Evolutionary conservation across 345 rosid genomes (phyloP), one percentile per base, ranked within the genome.

Genomic region (Hibiscus syriacus): DNA sequence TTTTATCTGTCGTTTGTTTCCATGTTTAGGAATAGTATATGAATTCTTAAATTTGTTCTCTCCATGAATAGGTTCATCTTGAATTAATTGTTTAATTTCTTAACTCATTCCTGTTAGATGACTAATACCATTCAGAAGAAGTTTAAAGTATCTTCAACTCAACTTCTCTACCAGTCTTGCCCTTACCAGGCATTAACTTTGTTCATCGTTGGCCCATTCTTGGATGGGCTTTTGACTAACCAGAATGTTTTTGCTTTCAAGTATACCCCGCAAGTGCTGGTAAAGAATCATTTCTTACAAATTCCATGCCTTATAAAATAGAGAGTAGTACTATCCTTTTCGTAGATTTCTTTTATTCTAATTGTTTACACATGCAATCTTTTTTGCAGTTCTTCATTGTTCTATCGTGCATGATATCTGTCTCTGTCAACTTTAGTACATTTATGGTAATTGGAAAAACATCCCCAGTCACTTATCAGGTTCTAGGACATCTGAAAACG

Each of bases 51-150:
- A 43, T 25, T 23, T 23, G 2, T 43, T 53, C 10, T 48, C 13
- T 63, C 53, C 20, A 23, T 39, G 59, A 27, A 52, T 7, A 22
- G 36, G 36, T 64, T 55, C 50, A 22, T 64, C 39, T 23, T 38
- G 3, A 19, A 12, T 55, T 73, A 45, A 36, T 60, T 61, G 70
- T 60, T 55, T 55, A 71, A 66, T 63, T 62, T 25, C 98, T 89
- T 91, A 79, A 94, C 87, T 72, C 75, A 25, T 62, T 50, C 30
- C 55, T 49, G 39, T 74, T 79, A 95, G 99, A 95, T 95, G 99
- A 95, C 99, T 73, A 95, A 95, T 76, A 95, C 99, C 46, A 95
- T 95, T 80, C 99, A 95, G 84, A 95, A 95, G 90, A 95, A 92
- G 80, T 95, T 89, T 83, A 95, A 92, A 78, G 98, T 95, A 56